Evolutionary conservation across 148 eudicot species (phyloP).

Genomic region (Polygonum aviculare): DNA sequence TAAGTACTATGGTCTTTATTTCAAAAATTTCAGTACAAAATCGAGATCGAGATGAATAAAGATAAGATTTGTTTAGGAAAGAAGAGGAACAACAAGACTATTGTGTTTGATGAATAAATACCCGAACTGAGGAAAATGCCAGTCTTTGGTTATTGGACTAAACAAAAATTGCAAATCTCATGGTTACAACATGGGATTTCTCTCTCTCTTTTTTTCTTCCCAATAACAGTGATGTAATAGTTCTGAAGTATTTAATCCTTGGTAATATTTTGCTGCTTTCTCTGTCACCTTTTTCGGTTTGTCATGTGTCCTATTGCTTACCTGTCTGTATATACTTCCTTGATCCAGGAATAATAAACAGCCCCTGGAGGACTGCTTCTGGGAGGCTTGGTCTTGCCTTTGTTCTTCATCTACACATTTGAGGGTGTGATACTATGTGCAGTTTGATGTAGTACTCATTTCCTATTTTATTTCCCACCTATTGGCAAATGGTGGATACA

Average conservation of each 20-base stretch:
- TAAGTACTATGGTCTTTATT: slow-evolving; percentile 10
- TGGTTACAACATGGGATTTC: no score
- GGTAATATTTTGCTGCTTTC: slow-evolving; percentile 1
- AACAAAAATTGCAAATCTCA: no score
- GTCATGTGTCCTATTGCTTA: not conserved
- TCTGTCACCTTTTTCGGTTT: not conserved
- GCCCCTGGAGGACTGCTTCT: slow-evolving; percentile 82
- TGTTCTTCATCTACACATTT: slow-evolving; percentile 80
- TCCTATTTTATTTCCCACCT: not conserved
- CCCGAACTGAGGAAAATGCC: not conserved
- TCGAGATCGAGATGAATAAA: not conserved
- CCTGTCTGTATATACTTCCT: slow-evolving; percentile 12
- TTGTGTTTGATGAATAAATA: not conserved
- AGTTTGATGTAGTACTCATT: not conserved
- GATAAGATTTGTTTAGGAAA: not conserved
- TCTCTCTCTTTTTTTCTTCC: not conserved
- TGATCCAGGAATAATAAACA: slow-evolving; percentile 52
- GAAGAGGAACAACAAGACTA: not conserved
- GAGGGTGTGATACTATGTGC: slow-evolving; percentile 40
- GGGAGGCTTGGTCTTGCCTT: slow-evolving; percentile 99
- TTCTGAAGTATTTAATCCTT: not conserved
- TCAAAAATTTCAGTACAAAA: not conserved
- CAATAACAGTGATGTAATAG: not conserved
- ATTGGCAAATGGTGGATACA: not conserved
- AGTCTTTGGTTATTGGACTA: not conserved